A percentile compares a stretch with the other conserved stretches of the same genome.
Evolutionary conservation across 2,329 filamentous ascomycete species (phyloP).

Genomic region (Coniochaeta hoffmannii): DNA sequence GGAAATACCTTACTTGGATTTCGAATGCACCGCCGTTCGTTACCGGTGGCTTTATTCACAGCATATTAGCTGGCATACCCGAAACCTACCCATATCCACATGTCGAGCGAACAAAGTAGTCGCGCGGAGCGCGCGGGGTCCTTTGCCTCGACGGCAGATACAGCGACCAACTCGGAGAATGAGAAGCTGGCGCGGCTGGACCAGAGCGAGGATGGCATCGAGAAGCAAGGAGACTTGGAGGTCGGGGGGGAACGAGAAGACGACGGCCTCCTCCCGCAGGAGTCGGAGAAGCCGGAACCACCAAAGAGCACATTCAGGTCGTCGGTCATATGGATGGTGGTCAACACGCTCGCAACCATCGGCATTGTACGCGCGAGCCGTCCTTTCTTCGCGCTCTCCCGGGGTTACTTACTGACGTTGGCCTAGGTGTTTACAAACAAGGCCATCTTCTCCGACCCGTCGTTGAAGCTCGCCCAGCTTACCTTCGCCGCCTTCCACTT

Average conservation of each 20-base stretch:
- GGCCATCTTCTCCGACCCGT: conserved; percentile 57
- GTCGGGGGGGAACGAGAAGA: conserved; percentile 30
- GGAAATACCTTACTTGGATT: background rate
- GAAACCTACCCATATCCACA: conserved; percentile 6
- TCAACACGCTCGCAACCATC: conserved; percentile 57
- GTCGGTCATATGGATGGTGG: conserved; percentile 46
- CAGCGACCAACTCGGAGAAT: conserved; percentile 23
- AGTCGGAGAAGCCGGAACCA: conserved; percentile 24
- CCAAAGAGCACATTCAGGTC: conserved; percentile 27
- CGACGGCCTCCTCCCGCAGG: conserved; percentile 29
- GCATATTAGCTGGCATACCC: background rate
- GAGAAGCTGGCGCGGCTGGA: conserved; percentile 23
- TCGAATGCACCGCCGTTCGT: background rate
- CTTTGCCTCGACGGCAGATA: conserved; percentile 25
- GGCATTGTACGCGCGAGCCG: conserved; percentile 44
- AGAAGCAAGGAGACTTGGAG: conserved; percentile 28
- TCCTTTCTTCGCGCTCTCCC: background rate
- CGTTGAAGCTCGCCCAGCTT: conserved; percentile 54
- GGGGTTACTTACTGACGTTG: conserved; percentile 10
- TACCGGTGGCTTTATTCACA: background rate
- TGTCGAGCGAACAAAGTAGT: conserved; percentile 14
- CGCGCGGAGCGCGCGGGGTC: conserved; percentile 20
- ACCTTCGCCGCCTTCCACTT: conserved; percentile 65
- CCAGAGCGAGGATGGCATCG: conserved; percentile 21
- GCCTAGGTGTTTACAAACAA: conserved; percentile 62